A percentile compares a stretch with the other conserved stretches of the same genome.
These are phyloP conservation scores for Pseudonitzschia multiseries DNA, from an alignment of 108 stramenopile species.

Conservation along the genomic window DNA sequence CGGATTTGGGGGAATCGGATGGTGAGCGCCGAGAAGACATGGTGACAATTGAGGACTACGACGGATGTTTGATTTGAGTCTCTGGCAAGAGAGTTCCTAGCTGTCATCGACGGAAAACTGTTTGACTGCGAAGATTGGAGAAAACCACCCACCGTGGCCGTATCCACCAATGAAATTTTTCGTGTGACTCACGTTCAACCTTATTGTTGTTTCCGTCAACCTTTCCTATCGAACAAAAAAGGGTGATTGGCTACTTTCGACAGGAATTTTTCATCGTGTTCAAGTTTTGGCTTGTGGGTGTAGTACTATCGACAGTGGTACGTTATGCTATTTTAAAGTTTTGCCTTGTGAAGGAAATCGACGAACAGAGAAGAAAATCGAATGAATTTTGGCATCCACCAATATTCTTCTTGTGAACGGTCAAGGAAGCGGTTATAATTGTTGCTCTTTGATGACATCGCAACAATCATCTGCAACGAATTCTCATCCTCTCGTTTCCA, in stretches of 20 bases:
- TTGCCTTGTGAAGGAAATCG: not conserved
- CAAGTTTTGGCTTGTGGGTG: slow-evolving; percentile 84
- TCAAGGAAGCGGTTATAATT: too few species aligned
- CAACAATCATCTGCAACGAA: not conserved
- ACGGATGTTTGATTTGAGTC: not conserved
- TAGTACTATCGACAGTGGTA: slow-evolving; percentile 68
- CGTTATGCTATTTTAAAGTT: slow-evolving; percentile 7
- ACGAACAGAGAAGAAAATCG: not conserved
- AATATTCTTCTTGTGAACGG: not conserved
- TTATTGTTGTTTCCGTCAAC: not conserved
- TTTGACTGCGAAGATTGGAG: not conserved
- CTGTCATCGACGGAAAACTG: not conserved
- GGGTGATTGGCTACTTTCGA: slow-evolving; percentile 77
- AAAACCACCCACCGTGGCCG: too few species aligned
- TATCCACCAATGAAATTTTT: too few species aligned
- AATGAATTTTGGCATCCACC: not conserved
- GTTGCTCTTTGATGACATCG: not conserved
- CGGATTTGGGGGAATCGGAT: slow-evolving; percentile 76
- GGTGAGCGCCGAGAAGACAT: slow-evolving; percentile 26
- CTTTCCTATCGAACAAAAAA: not conserved
- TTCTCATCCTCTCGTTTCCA: not conserved
- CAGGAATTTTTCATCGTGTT: slow-evolving; percentile 86
- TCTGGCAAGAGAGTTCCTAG: not conserved
- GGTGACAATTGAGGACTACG: not conserved
- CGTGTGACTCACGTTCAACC: not conserved